Evolutionary conservation across 108 stramenopile species (phyloP).

Genomic region (Nitzschia palea): DNA sequence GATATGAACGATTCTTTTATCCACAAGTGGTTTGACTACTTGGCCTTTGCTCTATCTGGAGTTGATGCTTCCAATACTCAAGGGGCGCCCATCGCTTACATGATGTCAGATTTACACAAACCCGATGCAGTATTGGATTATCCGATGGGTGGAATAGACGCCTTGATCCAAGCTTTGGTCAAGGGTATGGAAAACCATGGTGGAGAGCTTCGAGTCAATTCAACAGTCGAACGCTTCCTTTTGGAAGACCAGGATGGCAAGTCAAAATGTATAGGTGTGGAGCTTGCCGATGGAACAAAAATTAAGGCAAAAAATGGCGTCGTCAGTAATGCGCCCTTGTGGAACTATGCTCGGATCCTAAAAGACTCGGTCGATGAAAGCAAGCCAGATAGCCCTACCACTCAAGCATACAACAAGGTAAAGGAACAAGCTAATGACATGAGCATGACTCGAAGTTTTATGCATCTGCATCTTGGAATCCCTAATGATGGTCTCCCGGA

Average conservation of each 20-base stretch:
- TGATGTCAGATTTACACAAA: slow-evolving; percentile 82
- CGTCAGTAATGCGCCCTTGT: slow-evolving; percentile 83
- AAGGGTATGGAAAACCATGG: slow-evolving; percentile 53
- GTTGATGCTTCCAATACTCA: slow-evolving; percentile 84
- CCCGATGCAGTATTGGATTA: slow-evolving; percentile 79
- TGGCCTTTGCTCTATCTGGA: slow-evolving; percentile 85
- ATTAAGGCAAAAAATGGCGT: slow-evolving; percentile 74
- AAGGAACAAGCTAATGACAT: slow-evolving; percentile 57
- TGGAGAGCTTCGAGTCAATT: slow-evolving; percentile 54
- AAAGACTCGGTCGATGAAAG: slow-evolving; percentile 46
- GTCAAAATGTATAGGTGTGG: slow-evolving; percentile 66
- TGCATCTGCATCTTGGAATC: slow-evolving; percentile 91
- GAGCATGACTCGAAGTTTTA: slow-evolving; percentile 80
- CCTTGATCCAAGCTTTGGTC: slow-evolving; percentile 79
- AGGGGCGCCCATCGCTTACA: slow-evolving; percentile 90
- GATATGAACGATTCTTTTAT: slow-evolving; percentile 50
- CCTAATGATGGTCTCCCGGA: slow-evolving; percentile 65
- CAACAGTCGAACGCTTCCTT: slow-evolving; percentile 52
- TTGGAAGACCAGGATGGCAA: slow-evolving; percentile 46
- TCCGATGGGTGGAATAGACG: slow-evolving; percentile 83
- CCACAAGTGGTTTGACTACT: slow-evolving; percentile 77
- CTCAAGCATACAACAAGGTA: slow-evolving; percentile 42
- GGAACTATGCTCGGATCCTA: slow-evolving; percentile 78
- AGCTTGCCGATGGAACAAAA: slow-evolving; percentile 51
- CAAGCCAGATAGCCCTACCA: neutral